These are phyloP conservation scores for Lachnellula cervina DNA, from an alignment of 2,329 filamentous ascomycete genomes.

Conservation along the genomic window DNA sequence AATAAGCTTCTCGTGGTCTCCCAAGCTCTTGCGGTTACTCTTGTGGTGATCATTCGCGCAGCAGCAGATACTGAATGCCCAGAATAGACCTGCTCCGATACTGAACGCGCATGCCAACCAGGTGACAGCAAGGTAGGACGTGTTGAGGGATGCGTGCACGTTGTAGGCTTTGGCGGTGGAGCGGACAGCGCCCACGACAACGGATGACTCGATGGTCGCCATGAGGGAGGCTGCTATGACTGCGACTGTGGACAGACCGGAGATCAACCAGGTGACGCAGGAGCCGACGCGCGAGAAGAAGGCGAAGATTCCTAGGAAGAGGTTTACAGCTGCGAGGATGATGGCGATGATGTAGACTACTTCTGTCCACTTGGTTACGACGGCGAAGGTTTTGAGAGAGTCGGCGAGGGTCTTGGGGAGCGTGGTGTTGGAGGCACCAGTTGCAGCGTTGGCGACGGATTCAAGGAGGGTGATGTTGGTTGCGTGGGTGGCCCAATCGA, in stretches of 20 bases:
- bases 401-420: constrained; percentile 63
- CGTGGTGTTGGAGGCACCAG: constrained; percentile 50
- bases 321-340: constrained; percentile 62
- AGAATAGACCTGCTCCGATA: constrained; percentile 75
- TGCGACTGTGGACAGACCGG: constrained; percentile 52
- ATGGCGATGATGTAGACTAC: constrained; percentile 74
- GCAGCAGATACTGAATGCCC: constrained; percentile 89
- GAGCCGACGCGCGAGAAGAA: constrained; percentile 79
- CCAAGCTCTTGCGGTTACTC: constrained; percentile 13
- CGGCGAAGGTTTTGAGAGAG: constrained; percentile 68
- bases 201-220: constrained; percentile 67
- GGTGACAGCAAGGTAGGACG: constrained; percentile 61
- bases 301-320: constrained; percentile 75
- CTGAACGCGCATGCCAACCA: constrained; percentile 81
- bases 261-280: constrained; percentile 75
- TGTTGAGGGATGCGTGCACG: constrained; percentile 63
- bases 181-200: constrained; percentile 66
- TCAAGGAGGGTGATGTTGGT: constrained; percentile 63
- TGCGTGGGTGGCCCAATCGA: constrained; percentile 71
- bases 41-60: constrained; percentile 43
- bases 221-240: constrained; percentile 63
- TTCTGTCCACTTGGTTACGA: constrained; percentile 76
- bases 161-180: constrained; percentile 65
- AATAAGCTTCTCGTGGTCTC: constrained; percentile 28
- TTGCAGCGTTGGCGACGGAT: constrained; percentile 38